Conservation (phyloP, 306 rosid species). For the Clitoria ternatea region DNA sequence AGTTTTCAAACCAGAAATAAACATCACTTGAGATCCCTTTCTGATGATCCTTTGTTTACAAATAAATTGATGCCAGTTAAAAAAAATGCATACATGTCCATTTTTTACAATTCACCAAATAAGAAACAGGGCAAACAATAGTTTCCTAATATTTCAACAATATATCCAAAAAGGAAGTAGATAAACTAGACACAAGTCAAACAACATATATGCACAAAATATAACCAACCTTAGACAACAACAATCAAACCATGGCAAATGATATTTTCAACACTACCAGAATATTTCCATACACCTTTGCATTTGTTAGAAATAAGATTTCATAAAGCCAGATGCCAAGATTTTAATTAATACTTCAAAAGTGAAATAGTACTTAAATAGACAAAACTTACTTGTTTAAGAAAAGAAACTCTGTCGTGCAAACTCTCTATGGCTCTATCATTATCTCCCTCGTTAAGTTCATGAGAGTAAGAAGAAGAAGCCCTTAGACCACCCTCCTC, state of each 20-base stretch:
- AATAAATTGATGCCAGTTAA: background rate
- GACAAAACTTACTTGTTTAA: slow-evolving; percentile 61
- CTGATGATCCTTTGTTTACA: background rate
- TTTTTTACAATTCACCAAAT: background rate
- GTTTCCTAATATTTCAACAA: background rate
- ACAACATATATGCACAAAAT: background rate
- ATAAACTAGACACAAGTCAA: background rate
- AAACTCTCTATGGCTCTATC: slow-evolving; percentile 64
- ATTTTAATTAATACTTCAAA: background rate
- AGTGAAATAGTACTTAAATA: background rate
- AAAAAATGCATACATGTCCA: background rate
- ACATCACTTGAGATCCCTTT: background rate
- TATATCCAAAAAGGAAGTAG: background rate
- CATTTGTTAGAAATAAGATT: slow-evolving; percentile 5
- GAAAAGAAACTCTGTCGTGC: slow-evolving; percentile 73
- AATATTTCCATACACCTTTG: background rate
- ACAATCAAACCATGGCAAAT: background rate
- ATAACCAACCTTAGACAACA: slow-evolving; percentile 11
- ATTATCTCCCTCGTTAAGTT: slow-evolving; percentile 71
- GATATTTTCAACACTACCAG: background rate
- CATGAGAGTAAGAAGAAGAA: slow-evolving; percentile 60
- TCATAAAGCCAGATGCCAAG: background rate
- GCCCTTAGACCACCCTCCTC: slow-evolving; percentile 90
- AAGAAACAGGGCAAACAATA: background rate
- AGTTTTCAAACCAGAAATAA: background rate